Conservation (phyloP, 2,329 filamentous ascomycete species). For the Aspergillus floridensis region DNA sequence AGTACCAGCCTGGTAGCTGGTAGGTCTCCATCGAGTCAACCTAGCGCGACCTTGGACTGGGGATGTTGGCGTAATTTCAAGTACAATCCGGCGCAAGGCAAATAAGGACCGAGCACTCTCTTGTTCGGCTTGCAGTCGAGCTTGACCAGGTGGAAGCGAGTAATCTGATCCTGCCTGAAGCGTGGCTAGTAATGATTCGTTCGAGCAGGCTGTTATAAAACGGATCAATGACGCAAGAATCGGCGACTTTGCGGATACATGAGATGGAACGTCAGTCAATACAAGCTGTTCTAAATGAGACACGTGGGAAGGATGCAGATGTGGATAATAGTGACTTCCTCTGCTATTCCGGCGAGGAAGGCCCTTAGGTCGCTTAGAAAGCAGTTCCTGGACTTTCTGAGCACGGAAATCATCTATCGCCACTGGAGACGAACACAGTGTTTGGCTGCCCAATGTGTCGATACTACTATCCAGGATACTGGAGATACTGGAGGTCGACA, state of each 20-base stretch:
- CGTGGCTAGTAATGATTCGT: conserved; percentile 53
- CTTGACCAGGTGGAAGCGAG: conserved; percentile 56
- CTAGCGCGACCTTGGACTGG: conserved; percentile 14
- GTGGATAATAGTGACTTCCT: conserved; percentile 27
- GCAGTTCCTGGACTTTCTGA: conserved; percentile 37
- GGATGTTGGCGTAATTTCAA: conserved; percentile 50
- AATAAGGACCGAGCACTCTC: conserved; percentile 54
- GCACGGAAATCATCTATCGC: conserved; percentile 26
- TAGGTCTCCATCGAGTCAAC: conserved; percentile 37
- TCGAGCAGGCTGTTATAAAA: conserved; percentile 57
- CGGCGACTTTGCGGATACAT: conserved; percentile 40
- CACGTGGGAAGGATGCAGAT: conserved; percentile 55
- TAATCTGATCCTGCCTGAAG: conserved; percentile 57
- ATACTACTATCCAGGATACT: neutral
- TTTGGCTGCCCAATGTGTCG: conserved; percentile 9
- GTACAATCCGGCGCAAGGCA: conserved; percentile 53
- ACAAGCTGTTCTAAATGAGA: conserved; percentile 55
- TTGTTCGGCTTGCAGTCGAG: conserved; percentile 48
- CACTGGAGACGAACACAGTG: conserved; percentile 20
- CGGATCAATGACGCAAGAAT: conserved; percentile 48
- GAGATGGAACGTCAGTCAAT: conserved; percentile 55
- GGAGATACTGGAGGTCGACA: conserved; percentile 8
- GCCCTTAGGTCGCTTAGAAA: conserved; percentile 38
- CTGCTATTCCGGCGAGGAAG: conserved; percentile 29
- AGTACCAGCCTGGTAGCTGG: conserved; percentile 47